Percentiles rank a stretch among this genome's conserved stretches.
Evolutionary conservation across 2,329 filamentous ascomycete species (phyloP).

Genomic region (Fusarium tjaetaba): DNA sequence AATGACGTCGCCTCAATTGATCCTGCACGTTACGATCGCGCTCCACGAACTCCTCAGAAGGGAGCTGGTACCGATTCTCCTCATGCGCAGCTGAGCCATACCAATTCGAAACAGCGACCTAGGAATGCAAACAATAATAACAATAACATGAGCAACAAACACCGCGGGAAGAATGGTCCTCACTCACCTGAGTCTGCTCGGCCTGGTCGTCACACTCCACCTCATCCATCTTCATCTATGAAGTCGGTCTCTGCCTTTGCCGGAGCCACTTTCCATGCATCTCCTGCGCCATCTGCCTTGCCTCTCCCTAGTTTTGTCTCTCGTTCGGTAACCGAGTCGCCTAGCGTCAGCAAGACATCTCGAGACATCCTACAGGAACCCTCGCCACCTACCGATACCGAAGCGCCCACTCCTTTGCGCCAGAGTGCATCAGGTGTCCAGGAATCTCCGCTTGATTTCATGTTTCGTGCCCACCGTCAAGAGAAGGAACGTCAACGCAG

Average conservation of each 20-base stretch:
- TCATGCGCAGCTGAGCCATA: slow-evolving; percentile 42
- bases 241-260: slow-evolving; percentile 76
- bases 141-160: slow-evolving; percentile 41
- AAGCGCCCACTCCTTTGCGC: slow-evolving; percentile 59
- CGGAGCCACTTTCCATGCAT: slow-evolving; percentile 93
- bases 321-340: slow-evolving; percentile 77
- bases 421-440: slow-evolving; percentile 50
- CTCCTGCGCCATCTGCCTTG: slow-evolving; percentile 87
- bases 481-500: slow-evolving; percentile 73
- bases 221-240: slow-evolving; percentile 53
- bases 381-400: slow-evolving; percentile 63
- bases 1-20: slow-evolving; percentile 56
- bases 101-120: slow-evolving; percentile 45
- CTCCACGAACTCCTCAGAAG: slow-evolving; percentile 61
- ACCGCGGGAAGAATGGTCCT: slow-evolving; percentile 46
- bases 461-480: slow-evolving; percentile 88
- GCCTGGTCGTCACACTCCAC: slow-evolving; percentile 55
- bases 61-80: slow-evolving; percentile 48
- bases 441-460: slow-evolving; percentile 85
- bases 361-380: slow-evolving; percentile 53
- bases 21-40: slow-evolving; percentile 47
- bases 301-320: slow-evolving; percentile 89
- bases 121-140: slow-evolving; percentile 33
- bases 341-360: slow-evolving; percentile 48
- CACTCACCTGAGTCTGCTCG: slow-evolving; percentile 56